Base-by-base conservation (phyloP, 169 alveolate species). In the Plasmodium ovale region DNA sequence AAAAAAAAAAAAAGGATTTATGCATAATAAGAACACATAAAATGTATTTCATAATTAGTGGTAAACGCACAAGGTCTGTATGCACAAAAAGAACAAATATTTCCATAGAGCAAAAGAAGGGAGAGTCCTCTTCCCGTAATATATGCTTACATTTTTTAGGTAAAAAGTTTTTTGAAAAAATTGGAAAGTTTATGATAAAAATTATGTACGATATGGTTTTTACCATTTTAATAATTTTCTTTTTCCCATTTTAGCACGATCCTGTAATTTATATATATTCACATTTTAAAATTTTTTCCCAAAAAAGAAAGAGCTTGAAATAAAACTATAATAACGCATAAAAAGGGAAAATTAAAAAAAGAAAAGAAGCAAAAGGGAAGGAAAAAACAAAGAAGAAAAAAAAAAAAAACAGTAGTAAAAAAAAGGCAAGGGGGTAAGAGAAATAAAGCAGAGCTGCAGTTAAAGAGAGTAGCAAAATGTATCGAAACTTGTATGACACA, bases 401-500 rank as follows among this genome's bases (percentile, higher is more conserved):
- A 14, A 42, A 42, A 3, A 39, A 39, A 39, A 39, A 6, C 51
- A 39, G 10, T 54, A 44, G 49, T 6, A 44, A 44, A 68, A 68
- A 33, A 42, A 44, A 53, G 25, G 21, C 29, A 64, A 14, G 21
- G 27, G 21, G 25, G 14, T 9, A 31, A 62, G 21, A 31, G 33
- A 9, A 62, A 29, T 29, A 33, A 62, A 14, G 9, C 7, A 23
- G 5, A 67, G 7, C 16, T 37, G 19, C 25, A 67, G 6, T 14
- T 42, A 21, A 19, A 14, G 5, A 29, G 44, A 25, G 12, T n/a
- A 56, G 53, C 21, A 79, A 65, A 72, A 97, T 97, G 99, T 96
- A 96, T 73, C 94, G 98, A 90, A 96, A 96, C 92, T 97, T 93
- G 62, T 97, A 97, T 87, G 99, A 97, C 87, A 97, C 98, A 49